Conservation (phyloP, 495 filamentous ascomycete genomes). For the Aspergillus sclerotioniger region DNA sequence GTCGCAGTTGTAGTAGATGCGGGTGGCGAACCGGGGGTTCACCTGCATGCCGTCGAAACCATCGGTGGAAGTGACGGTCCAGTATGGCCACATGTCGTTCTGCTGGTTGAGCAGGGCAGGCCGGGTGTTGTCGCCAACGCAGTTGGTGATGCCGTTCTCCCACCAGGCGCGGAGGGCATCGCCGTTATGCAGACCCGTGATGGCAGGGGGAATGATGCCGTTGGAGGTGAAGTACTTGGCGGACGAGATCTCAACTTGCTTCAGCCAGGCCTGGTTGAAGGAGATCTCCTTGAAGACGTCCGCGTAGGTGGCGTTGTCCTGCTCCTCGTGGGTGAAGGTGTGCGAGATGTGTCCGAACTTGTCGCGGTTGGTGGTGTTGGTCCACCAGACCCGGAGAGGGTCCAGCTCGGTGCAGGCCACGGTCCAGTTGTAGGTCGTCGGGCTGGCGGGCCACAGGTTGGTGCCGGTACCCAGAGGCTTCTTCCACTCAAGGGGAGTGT, state of each 20-base stretch:
- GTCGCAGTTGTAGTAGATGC: conserved; percentile 66
- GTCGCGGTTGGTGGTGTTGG: conserved; percentile 44
- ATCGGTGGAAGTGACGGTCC: conserved; percentile 47
- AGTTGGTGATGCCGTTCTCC: conserved; percentile 57
- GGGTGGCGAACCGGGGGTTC: conserved; percentile 60
- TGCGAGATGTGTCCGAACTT: conserved; percentile 57
- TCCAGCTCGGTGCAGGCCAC: conserved; percentile 48
- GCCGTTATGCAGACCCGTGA: conserved; percentile 64
- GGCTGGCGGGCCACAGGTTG: conserved; percentile 51
- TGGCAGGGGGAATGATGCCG: conserved; percentile 62
- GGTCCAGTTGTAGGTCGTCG: conserved; percentile 48
- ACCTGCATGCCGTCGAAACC: conserved; percentile 58
- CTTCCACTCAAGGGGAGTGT: conserved; percentile 53
- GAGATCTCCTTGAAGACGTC: conserved; percentile 57
- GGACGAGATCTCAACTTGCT: conserved; percentile 45
- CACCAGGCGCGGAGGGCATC: conserved; percentile 59
- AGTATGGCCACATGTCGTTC: conserved; percentile 56
- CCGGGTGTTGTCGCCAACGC: conserved; percentile 63
- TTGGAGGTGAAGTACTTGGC: conserved; percentile 44
- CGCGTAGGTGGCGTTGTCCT: conserved; percentile 59
- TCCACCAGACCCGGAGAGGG: conserved; percentile 50
- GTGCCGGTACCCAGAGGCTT: conserved; percentile 58
- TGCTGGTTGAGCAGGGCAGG: conserved; percentile 45
- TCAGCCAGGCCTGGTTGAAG: conserved; percentile 60
- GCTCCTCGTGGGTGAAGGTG: conserved; percentile 60